These are phyloP conservation scores for Fusarium pseudograminearum DNA, from an alignment of 2,329 filamentous ascomycete species.

Conservation along the genomic window DNA sequence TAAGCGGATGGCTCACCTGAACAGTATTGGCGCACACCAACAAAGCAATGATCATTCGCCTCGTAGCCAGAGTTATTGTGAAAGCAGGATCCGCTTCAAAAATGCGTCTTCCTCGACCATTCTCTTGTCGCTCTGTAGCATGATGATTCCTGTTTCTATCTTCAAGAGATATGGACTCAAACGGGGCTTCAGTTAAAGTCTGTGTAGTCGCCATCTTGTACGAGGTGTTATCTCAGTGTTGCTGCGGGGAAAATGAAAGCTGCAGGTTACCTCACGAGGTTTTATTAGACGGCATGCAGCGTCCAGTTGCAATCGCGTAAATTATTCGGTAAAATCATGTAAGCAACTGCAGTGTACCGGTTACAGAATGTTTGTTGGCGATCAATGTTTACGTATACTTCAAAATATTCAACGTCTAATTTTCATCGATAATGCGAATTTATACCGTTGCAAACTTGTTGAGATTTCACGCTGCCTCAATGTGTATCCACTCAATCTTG, in stretches of 20 bases:
- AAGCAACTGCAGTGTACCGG: not conserved
- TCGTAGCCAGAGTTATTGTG: slow-evolving; percentile 8
- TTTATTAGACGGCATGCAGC: not conserved
- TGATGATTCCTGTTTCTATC: not conserved
- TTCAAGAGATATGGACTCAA: not conserved
- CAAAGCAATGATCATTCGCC: slow-evolving; percentile 12
- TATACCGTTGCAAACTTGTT: not conserved
- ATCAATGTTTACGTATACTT: rapidly evolving
- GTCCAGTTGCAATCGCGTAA: slow-evolving; percentile 3
- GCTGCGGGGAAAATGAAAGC: not conserved
- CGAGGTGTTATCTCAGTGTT: rapidly evolving
- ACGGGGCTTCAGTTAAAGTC: not conserved
- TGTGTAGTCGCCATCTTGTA: slow-evolving; percentile 8
- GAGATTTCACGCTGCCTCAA: not conserved
- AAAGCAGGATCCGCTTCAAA: slow-evolving; percentile 21
- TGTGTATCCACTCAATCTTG: rapidly evolving
- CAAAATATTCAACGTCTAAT: not conserved
- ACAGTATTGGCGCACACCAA: slow-evolving; percentile 22
- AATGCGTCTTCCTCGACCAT: not conserved
- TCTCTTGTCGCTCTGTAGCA: rapidly evolving
- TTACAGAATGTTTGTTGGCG: not conserved
- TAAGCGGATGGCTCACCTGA: not conserved
- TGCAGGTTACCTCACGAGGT: not conserved
- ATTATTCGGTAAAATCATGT: slow-evolving; percentile 10
- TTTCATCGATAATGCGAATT: not conserved